Evolutionary conservation across 1,139 yeast species (phyloP).

Genomic region (Hansenula lynferdii): DNA sequence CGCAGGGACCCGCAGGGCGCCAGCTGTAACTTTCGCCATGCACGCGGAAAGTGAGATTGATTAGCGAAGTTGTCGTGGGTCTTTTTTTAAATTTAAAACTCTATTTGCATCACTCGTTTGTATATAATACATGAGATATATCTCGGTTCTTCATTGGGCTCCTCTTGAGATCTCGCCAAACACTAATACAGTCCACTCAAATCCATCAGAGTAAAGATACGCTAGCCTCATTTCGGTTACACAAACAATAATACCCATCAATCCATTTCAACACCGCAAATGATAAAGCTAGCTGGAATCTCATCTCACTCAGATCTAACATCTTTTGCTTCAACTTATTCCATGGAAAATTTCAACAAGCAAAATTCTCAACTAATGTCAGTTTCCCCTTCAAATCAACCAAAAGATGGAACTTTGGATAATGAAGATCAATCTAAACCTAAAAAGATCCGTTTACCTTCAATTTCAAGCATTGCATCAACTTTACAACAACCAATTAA

Average conservation of each 20-base stretch:
- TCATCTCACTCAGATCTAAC: neutral
- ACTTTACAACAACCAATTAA: slow-evolving; percentile 2
- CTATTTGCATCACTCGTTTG: too few species aligned
- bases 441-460: slow-evolving; percentile 12
- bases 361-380: neutral
- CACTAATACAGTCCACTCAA: too few species aligned
- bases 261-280: neutral
- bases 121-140: too few species aligned
- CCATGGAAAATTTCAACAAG: neutral
- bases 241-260: neutral
- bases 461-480: slow-evolving; percentile 10
- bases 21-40: too few species aligned
- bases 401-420: neutral
- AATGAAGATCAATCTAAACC: neutral
- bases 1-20: too few species aligned
- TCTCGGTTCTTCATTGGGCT: too few species aligned
- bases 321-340: neutral
- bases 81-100: neutral
- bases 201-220: too few species aligned
- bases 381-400: neutral
- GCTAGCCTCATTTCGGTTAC: too few species aligned
- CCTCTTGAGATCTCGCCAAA: too few species aligned
- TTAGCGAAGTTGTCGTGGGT: neutral
- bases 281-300: neutral
- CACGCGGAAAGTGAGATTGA: neutral